Percentiles rank a stretch among this genome's conserved stretches.
phyloP scores from a whole-genome alignment of 768 basidiomycete species.

The Lyophyllum atratum region DNA sequence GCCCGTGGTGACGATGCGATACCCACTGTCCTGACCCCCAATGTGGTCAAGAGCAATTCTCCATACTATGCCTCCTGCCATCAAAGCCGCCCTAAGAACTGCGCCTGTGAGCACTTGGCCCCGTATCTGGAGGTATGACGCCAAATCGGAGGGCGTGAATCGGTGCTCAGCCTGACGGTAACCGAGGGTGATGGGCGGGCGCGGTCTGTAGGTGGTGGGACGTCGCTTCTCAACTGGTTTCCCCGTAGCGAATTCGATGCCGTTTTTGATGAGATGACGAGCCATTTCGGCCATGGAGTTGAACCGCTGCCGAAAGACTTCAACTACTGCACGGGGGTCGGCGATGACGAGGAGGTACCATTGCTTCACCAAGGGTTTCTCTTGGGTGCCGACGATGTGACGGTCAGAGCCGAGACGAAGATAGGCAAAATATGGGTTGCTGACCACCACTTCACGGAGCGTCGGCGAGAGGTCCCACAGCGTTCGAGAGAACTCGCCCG shows the following conservation, averaged over 20 bases:
- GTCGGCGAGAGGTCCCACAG: slow-evolving; percentile 2
- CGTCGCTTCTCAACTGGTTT: not conserved
- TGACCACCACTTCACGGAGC: not conserved
- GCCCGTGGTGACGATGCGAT: not conserved
- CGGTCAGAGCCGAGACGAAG: not conserved
- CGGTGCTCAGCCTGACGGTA: not conserved
- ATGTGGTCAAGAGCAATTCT: slow-evolving; percentile 1
- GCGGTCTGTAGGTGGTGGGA: not conserved
- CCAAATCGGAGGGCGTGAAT: not conserved
- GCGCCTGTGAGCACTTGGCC: not conserved
- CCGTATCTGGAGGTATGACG: not conserved
- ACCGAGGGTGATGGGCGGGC: not conserved
- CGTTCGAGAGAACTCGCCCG: not conserved
- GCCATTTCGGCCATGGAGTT: not conserved
- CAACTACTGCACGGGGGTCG: slow-evolving; percentile 3
- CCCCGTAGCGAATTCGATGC: slow-evolving; percentile 1
- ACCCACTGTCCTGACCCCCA: no score
- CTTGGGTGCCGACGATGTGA: slow-evolving; percentile 2
- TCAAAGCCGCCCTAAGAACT: slow-evolving; percentile 1
- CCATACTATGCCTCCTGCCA: slow-evolving; percentile 6
- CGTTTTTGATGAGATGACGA: not conserved
- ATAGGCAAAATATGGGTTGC: slow-evolving; percentile 1
- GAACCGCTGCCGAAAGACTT: not conserved
- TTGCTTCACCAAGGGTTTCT: slow-evolving; percentile 1
- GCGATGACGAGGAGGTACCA: slow-evolving; percentile 7